Conservation (phyloP, 2,329 filamentous ascomycete genomes). For the Alternaria atra region DNA sequence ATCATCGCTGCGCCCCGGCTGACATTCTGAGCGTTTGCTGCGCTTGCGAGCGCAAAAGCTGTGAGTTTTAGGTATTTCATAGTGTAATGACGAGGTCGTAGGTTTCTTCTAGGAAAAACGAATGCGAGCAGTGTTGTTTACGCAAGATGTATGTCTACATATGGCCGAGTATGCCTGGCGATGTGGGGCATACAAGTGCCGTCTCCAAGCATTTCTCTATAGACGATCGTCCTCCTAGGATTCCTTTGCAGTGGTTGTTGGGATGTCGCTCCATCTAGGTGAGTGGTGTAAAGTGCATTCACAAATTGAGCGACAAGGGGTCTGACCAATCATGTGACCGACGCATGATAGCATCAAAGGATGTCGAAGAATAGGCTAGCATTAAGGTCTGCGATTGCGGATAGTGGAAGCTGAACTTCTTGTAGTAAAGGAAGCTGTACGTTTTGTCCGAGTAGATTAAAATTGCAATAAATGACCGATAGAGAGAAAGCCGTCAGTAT, state of each 20-base stretch:
- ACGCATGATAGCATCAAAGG: background rate
- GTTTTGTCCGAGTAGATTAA: background rate
- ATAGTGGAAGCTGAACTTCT: background rate
- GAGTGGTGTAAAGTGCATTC: constrained; percentile 7
- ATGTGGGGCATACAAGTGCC: constrained; percentile 2
- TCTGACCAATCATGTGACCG: constrained; percentile 4
- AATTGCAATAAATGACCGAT: background rate
- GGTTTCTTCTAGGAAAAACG: background rate
- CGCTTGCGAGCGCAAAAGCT: background rate
- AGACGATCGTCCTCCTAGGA: background rate
- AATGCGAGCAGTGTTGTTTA: background rate
- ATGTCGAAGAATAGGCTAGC: background rate
- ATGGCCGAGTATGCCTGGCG: no score
- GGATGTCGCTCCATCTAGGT: background rate
- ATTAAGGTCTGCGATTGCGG: background rate
- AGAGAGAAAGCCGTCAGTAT: background rate
- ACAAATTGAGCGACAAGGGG: constrained; percentile 10
- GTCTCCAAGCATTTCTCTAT: background rate
- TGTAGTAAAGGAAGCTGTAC: background rate
- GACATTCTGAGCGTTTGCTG: constrained; percentile 10
- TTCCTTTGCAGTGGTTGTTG: background rate
- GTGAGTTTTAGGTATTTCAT: constrained; percentile 5
- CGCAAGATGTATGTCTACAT: background rate
- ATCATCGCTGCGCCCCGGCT: constrained; percentile 19
- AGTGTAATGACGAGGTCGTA: background rate